Evolutionary conservation across 441 rosid genomes (phyloP), one percentile per base, ranked within the genome.

Genomic region (Syzygium malaccense): DNA sequence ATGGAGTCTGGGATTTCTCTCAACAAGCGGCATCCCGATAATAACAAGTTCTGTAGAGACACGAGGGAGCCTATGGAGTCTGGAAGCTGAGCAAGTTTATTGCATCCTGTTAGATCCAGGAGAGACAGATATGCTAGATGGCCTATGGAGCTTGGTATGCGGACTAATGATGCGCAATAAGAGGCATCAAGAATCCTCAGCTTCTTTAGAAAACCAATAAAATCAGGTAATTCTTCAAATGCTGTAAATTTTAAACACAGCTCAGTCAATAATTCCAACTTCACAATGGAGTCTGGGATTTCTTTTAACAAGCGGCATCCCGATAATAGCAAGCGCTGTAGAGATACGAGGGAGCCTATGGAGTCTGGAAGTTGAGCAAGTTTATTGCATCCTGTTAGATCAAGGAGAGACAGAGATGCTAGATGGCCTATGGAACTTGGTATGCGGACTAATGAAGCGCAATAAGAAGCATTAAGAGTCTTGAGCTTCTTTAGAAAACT

Each of bases 371-470:
- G 71, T n/a, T n/a, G 33, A 62, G 20, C 19, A 14, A 62, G 71
- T 14, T 11, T 62, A 0, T 6, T 0, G 0, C 33, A 62, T 1
- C 0, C 0, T 0, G 0, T 14, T 1, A 62, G 10, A 2, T 14
- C 2, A 62, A 62, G 19, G 33, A 0, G 0, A 62, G 33, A 62
- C 0, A 62, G 5, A 62, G 68, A 62, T 14, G 5, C 0, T 62
- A 0, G 0, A 14, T n/a, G 0, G 1, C 68, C 33, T 14, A 28
- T n/a, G 0, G 33, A 62, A 9, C 7, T 14, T 0, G 68, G 19
- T 62, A 14, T 14, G 18, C 0, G 0, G 2, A 1, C 8, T 28
- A 60, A 60, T 1, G 0, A 14, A 28, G 1, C 0, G 0, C 19
- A 62, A 62, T 14, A 6, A 14, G 18, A 60, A 4, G 4, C 68